Conservation (phyloP, 1,284 basidiomycete species). For the Malassezia psittaci region DNA sequence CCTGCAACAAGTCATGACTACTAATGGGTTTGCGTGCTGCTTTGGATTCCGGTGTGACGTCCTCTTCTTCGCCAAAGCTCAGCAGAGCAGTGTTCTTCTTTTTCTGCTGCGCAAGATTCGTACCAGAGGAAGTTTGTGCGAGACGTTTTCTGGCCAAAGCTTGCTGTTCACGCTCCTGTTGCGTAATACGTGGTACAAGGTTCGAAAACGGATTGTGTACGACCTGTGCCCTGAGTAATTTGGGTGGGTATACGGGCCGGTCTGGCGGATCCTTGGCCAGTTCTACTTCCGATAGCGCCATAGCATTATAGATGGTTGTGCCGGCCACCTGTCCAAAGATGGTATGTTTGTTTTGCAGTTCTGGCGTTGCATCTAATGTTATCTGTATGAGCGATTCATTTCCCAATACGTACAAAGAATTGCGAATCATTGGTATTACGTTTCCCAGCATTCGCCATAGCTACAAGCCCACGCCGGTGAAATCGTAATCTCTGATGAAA, state of each 20-base stretch:
- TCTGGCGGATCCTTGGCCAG: constrained; percentile 57
- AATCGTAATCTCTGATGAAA: constrained; percentile 77
- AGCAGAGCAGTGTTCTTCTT: constrained; percentile 31
- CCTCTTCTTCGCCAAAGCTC: constrained; percentile 31
- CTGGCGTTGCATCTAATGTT: constrained; percentile 39
- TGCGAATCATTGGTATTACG: constrained; percentile 48
- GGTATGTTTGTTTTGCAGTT: constrained; percentile 42
- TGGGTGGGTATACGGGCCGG: constrained; percentile 78
- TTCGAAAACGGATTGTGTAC: constrained; percentile 88
- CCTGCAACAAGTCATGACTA: constrained; percentile 39
- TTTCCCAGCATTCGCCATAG: constrained; percentile 79
- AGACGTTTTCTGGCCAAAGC: constrained; percentile 44
- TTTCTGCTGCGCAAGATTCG: background rate
- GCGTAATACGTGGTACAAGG: constrained; percentile 90
- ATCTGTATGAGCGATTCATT: constrained; percentile 10
- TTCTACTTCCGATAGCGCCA: constrained; percentile 70
- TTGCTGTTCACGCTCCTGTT: constrained; percentile 73
- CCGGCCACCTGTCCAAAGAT: constrained; percentile 35
- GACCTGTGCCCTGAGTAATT: constrained; percentile 70
- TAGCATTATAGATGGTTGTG: constrained; percentile 48
- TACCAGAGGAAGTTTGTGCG: background rate
- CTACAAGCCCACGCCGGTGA: constrained; percentile 75
- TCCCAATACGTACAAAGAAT: constrained; percentile 36
- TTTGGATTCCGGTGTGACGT: constrained; percentile 9
- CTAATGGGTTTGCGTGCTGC: constrained; percentile 26